Evolutionary conservation across 208 protist species (phyloP).

Genomic region (Leishmania mexicana): DNA sequence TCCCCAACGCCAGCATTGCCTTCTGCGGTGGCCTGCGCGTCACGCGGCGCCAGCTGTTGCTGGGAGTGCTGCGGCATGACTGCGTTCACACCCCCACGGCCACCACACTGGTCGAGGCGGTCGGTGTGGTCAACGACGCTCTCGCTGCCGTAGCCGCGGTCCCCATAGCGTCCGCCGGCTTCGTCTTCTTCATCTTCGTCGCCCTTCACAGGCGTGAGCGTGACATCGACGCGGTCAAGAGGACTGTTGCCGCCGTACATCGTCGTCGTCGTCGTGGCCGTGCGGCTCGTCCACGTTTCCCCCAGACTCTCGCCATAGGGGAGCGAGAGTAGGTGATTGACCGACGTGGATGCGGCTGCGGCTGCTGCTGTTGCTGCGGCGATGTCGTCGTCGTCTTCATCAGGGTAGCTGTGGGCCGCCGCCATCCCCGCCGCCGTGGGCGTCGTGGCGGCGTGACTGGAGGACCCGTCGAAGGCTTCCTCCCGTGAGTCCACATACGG

Average conservation of each 20-base stretch:
- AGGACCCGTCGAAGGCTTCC: background rate
- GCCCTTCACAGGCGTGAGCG: background rate
- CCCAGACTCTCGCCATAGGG: background rate
- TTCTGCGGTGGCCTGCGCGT: background rate
- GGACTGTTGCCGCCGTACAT: background rate
- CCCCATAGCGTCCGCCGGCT: background rate
- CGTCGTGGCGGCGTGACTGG: background rate
- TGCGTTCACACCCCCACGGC: background rate
- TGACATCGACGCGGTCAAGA: background rate
- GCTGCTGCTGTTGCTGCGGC: background rate
- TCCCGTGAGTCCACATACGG: constrained; percentile 23
- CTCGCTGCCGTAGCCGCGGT: background rate
- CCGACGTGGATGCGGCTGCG: background rate
- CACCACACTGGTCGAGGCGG: background rate
- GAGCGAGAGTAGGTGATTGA: background rate
- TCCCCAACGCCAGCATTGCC: background rate
- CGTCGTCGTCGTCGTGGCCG: background rate
- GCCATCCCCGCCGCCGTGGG: background rate
- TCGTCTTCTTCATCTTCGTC: constrained; percentile 2
- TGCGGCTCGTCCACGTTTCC: constrained; percentile 8
- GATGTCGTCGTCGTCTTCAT: background rate
- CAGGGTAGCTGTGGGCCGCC: background rate
- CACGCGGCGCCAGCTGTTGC: constrained; percentile 2
- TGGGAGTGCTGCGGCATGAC: background rate
- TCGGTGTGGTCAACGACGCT: background rate